Evolutionary conservation across 371 early-diverging fungal species (phyloP), one percentile per base, ranked within the genome.

Genomic region (Polyrhizophydium stewartii): DNA sequence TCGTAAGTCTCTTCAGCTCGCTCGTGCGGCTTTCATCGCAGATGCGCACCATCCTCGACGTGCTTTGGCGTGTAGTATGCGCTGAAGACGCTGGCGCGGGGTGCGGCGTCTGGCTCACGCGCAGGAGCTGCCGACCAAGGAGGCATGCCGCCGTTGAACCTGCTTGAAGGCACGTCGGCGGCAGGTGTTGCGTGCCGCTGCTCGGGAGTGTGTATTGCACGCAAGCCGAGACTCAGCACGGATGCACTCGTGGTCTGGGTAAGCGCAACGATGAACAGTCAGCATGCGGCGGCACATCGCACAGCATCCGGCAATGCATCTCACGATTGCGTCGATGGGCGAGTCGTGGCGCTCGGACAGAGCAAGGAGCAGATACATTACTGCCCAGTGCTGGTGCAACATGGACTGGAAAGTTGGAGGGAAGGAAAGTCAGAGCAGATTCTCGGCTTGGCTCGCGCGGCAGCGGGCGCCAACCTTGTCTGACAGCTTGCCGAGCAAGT

Each of bases 1-100:
- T n/a, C n/a, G n/a, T n/a, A n/a, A n/a, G n/a, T n/a, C n/a, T n/a
- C n/a, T n/a, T n/a, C n/a, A n/a, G n/a, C n/a, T n/a, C n/a, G 13
- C 24, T 27, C 17, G 10, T 27, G 12, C 21, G 13, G n/a, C 12
- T 9, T 55, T 38, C 12, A 55, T 24, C 12, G 56, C 27, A 55
- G 32, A 25, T 43, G 30, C 41, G 22, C 25, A 53, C 53, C 53
- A 53, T 53, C 53, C 7, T 30, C 10, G 24, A 53, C 27, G 24
- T 53, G 35, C 30, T 30, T 3, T 5, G 53, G 53, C 6, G n/a
- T 25, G 27, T 53, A 53, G 32, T 53, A 53, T 16, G 53, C 13
- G 27, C n/a, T 53, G 53, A 53, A 53, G 5, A 53, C 53, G 53
- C 53, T 53, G 53, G 53, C 53, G 21, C 53, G 30, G 3, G 53